phyloP scores from a whole-genome alignment of 208 protist species.

The Spironucleus salmonicida region DNA sequence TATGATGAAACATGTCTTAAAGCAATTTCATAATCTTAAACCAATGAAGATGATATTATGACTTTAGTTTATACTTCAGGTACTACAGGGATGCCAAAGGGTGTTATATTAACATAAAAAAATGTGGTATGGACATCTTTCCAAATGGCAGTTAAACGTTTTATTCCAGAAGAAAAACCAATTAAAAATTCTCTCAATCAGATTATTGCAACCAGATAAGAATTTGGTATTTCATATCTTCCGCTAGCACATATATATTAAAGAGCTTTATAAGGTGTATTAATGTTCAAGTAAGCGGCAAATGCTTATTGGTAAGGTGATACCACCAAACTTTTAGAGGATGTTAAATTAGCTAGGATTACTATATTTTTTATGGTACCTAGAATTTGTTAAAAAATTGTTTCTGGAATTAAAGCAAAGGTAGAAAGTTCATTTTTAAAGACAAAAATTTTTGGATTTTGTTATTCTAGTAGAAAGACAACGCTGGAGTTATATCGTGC shows the following conservation, averaged over 20 bases:
- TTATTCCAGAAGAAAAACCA: background rate
- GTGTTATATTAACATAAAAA: slow-evolving; percentile 19
- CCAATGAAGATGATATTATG: too few species aligned
- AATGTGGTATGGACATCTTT: background rate
- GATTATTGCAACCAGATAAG: background rate
- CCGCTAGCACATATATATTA: slow-evolving; percentile 9
- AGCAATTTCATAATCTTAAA: too few species aligned
- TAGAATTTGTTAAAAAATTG: background rate
- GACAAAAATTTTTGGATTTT: background rate
- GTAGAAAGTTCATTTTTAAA: background rate
- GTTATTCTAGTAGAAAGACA: background rate
- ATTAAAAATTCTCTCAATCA: background rate
- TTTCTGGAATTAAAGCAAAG: background rate
- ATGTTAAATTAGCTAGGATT: background rate
- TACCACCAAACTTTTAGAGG: background rate
- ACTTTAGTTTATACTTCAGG: slow-evolving; percentile 39
- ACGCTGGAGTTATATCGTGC: too few species aligned
- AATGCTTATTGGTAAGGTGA: background rate
- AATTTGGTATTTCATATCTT: background rate
- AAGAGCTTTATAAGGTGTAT: background rate
- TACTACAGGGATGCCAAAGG: slow-evolving; percentile 34
- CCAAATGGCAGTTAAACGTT: background rate
- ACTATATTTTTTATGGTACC: slow-evolving; percentile 2
- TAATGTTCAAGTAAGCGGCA: background rate
- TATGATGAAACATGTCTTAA: too few species aligned